These are phyloP conservation scores for Ciborinia camelliae DNA, from an alignment of 2,329 filamentous ascomycete genomes.

Conservation along the genomic window DNA sequence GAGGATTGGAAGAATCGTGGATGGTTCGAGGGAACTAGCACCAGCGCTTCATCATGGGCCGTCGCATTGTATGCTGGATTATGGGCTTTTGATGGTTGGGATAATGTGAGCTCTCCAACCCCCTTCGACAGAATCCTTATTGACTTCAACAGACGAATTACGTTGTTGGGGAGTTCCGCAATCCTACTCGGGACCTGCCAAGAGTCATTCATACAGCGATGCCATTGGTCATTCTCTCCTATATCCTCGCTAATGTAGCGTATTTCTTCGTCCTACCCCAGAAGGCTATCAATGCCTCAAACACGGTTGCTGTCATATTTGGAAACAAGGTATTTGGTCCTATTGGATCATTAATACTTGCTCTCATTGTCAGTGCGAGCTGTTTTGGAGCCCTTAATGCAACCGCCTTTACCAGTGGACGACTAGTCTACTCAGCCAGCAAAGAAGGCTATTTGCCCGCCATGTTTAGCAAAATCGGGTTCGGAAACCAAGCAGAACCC, in stretches of 20 bases:
- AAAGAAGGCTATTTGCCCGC: constrained; percentile 91
- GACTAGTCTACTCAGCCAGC: constrained; percentile 88
- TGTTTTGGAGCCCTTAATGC: constrained; percentile 96
- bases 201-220: constrained; percentile 95
- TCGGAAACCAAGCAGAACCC: constrained; percentile 47
- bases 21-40: constrained; percentile 86
- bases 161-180: constrained; percentile 93
- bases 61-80: constrained; percentile 92
- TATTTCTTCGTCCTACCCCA: constrained; percentile 93
- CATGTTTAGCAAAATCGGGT: constrained; percentile 78
- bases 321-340: constrained; percentile 86
- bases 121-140: constrained; percentile 14
- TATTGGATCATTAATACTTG: constrained; percentile 76
- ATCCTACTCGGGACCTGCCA: constrained; percentile 83
- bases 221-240: constrained; percentile 86
- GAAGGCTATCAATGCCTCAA: constrained; percentile 75
- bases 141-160: constrained; percentile 74
- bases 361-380: constrained; percentile 82
- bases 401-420: constrained; percentile 86
- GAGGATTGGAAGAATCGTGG: constrained; percentile 80
- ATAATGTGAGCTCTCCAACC: constrained; percentile 68
- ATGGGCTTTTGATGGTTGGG: constrained; percentile 99
- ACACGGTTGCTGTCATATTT: constrained; percentile 95
- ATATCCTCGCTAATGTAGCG: constrained; percentile 84
- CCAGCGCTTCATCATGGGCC: constrained; percentile 80